Base-by-base conservation (phyloP, 2,329 filamentous ascomycete species). In the Hansfordia pulvinata region DNA sequence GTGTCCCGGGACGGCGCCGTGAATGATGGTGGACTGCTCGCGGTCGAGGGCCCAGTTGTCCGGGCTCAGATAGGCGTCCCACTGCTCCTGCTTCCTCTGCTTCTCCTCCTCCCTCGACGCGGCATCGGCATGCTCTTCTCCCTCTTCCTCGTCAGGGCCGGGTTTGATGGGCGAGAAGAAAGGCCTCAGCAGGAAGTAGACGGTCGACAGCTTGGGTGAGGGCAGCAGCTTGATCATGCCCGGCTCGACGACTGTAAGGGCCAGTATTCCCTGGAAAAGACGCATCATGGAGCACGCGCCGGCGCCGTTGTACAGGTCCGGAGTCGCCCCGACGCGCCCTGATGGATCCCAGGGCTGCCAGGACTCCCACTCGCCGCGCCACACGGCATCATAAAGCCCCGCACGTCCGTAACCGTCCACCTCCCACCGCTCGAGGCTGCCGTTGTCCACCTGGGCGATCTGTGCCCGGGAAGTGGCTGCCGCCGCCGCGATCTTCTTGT, bases 341-440 rank as follows among this genome's bases (percentile, higher is more conserved):
- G 60, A 56, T 23, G 63, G 60, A 34, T 66, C 60, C 65, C 65
- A 70, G 0, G 64, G 62, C 37, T 69, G 62, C 35, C 69, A 64
- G 5, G 58, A 53, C 39, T 70, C 65, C 64, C 64, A 70, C 27
- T 55, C 47, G 15, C 66, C 66, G 27, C 52, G 51, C 42, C 69
- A 70, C 18, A 71, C 56, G 27, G 56, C 47, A 25, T 62, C 56
- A 44, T 71, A 71, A 2, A 64, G 64, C 15, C 64, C 64, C n/a
- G 54, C 57, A 10, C 64, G 64, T 12, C 69, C 60, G 37, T 81
- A 82, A 5, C 76, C 76, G 32, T 70, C 62, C 17, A 67, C 63
- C 38, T 82, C 76, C 76, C 77, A 82, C 9, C 76, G 64, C 48
- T 82, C 76, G 2, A 81, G 54, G 12, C 71, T 77, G 22, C 77